These are phyloP conservation scores for Penicillium sp. DNA, from an alignment of 2,329 filamentous ascomycete genomes.

Conservation along the genomic window DNA sequence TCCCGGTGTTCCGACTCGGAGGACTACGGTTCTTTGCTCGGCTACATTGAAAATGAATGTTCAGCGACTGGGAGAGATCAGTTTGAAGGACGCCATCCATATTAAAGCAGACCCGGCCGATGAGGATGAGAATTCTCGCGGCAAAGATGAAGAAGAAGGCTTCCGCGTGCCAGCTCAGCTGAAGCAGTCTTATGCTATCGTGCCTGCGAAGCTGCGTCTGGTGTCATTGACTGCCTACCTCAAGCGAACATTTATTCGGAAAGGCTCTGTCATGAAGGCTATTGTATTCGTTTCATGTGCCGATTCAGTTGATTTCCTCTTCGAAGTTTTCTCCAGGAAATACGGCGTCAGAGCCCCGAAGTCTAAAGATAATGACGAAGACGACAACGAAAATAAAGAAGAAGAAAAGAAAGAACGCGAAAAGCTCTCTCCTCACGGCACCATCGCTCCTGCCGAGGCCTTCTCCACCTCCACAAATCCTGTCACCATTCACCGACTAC, in stretches of 20 bases:
- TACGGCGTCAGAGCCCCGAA: conserved; percentile 23
- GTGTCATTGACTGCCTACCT: conserved; percentile 83
- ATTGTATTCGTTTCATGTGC: conserved; percentile 97
- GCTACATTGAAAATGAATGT: conserved; percentile 98
- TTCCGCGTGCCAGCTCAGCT: conserved; percentile 89
- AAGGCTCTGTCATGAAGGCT: conserved; percentile 91
- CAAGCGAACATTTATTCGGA: conserved; percentile 82
- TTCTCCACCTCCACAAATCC: conserved; percentile 75
- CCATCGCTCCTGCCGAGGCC: conserved; percentile 62
- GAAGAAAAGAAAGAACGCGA: conserved; percentile 26
- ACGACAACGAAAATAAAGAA: conserved; percentile 27
- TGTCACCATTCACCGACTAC: conserved; percentile 80
- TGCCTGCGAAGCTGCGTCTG: conserved; percentile 84
- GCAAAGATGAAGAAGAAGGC: conserved; percentile 50
- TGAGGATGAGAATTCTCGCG: conserved; percentile 54
- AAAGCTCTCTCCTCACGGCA: conserved; percentile 39
- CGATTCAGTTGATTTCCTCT: conserved; percentile 96
- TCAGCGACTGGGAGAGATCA: conserved; percentile 89
- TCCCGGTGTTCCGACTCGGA: conserved; percentile 66
- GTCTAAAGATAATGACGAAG: conserved; percentile 25
- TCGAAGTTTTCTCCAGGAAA: conserved; percentile 68
- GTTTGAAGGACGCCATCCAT: conserved; percentile 86
- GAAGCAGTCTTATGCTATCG: conserved; percentile 85
- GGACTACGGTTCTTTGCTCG: conserved; percentile 88
- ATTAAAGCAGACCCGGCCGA: conserved; percentile 68